These are phyloP conservation scores for Ceratobasidium sp. DNA, from an alignment of 1,284 basidiomycete genomes.

Conservation along the genomic window DNA sequence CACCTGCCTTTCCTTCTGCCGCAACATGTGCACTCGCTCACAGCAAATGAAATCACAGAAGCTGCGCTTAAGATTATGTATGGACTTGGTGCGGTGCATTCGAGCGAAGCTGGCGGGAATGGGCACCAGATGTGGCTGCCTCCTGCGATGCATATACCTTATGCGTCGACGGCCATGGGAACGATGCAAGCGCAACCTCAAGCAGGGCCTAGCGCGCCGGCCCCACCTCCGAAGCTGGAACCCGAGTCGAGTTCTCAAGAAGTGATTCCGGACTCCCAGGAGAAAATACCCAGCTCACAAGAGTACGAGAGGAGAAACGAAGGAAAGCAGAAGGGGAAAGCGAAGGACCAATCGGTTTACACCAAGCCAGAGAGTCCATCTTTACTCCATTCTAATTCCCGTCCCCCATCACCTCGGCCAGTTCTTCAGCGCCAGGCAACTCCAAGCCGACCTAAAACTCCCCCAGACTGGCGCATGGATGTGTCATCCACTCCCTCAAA, in stretches of 20 bases:
- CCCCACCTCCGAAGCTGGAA: conserved; percentile 27
- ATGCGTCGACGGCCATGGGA: not conserved
- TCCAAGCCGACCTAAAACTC: not conserved
- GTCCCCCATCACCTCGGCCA: not conserved
- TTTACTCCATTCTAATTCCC: not conserved
- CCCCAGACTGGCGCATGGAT: not conserved
- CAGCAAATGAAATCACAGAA: conserved; percentile 35
- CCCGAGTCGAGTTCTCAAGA: conserved; percentile 28
- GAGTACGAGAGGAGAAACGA: conserved; percentile 21
- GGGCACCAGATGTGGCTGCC: conserved; percentile 25
- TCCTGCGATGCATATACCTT: conserved; percentile 1
- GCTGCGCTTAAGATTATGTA: conserved; percentile 33
- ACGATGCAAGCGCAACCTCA: not conserved
- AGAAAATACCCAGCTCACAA: conserved; percentile 32
- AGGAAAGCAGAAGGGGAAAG: not conserved
- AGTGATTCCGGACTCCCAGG: conserved; percentile 5
- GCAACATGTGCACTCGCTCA: conserved; percentile 1
- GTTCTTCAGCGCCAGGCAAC: not conserved
- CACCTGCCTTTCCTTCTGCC: conserved; percentile 25
- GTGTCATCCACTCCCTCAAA: not conserved
- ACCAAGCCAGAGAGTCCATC: not conserved
- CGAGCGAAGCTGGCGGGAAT: not conserved
- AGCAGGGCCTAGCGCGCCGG: conserved; percentile 2
- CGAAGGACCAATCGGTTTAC: not conserved
- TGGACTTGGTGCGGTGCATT: conserved; percentile 19